Percentiles rank a stretch among this genome's conserved stretches.
phyloP scores from a whole-genome alignment of 371 early-diverging fungal genomes.

The Mortierella sp. region DNA sequence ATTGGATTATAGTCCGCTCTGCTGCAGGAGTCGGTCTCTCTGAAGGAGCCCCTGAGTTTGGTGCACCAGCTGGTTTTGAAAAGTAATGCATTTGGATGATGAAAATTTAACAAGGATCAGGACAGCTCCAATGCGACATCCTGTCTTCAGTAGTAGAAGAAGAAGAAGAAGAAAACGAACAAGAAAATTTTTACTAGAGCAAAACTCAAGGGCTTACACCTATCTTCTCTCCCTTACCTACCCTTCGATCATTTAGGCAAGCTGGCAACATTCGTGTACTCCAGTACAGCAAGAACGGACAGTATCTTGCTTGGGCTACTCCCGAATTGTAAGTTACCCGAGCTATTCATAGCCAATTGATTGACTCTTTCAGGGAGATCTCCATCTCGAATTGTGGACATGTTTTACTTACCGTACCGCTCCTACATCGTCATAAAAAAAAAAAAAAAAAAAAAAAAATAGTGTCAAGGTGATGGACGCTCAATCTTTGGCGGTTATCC shows the following conservation, averaged over 20 bases:
- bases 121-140: too few species aligned
- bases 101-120: neutral
- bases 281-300: conserved; percentile 88
- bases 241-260: conserved; percentile 59
- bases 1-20: conserved; percentile 33
- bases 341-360: neutral
- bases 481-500: conserved; percentile 67
- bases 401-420: neutral
- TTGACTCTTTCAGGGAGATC: too few species aligned
- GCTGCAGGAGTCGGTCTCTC: conserved; percentile 57
- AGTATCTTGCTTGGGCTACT: conserved; percentile 82
- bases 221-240: neutral
- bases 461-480: conserved; percentile 85
- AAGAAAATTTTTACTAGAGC: neutral
- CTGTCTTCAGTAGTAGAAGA: too few species aligned
- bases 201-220: neutral
- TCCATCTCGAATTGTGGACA: neutral
- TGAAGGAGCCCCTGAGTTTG: conserved; percentile 56
- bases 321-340: conserved; percentile 67
- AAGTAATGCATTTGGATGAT: conserved; percentile 25
- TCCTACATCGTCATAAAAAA: too few species aligned
- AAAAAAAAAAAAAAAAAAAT: neutral
- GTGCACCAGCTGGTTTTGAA: conserved; percentile 51
- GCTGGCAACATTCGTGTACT: conserved; percentile 74
- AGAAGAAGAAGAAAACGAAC: neutral